Evolutionary conservation across 2,329 filamentous ascomycete species (phyloP).

Genomic region (Neospermospora avenae): DNA sequence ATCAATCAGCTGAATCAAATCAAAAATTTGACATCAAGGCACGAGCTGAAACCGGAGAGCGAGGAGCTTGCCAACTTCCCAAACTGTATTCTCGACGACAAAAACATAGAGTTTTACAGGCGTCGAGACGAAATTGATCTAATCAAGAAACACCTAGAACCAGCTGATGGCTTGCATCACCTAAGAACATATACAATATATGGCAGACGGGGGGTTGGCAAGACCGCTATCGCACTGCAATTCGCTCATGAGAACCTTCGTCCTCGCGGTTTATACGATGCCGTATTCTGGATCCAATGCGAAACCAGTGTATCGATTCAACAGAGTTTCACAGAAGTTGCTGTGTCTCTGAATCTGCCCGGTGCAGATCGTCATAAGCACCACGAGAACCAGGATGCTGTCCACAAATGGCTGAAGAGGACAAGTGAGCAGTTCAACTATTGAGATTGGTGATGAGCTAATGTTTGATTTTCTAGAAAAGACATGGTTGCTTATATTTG

Average conservation of each 20-base stretch:
- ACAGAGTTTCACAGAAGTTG: slow-evolving; percentile 32
- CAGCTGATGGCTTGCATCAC: neutral
- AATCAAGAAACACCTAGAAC: slow-evolving; percentile 17
- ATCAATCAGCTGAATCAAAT: slow-evolving; percentile 14
- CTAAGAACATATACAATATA: slow-evolving; percentile 29
- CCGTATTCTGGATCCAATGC: slow-evolving; percentile 31
- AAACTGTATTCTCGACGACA: neutral
- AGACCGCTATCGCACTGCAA: slow-evolving; percentile 25
- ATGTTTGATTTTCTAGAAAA: neutral
- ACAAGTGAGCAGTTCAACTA: slow-evolving; percentile 7
- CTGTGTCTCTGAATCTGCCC: slow-evolving; percentile 26
- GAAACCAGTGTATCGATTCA: slow-evolving; percentile 27
- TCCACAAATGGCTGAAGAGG: slow-evolving; percentile 21
- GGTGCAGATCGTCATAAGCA: slow-evolving; percentile 16
- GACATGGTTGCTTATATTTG: slow-evolving; percentile 21
- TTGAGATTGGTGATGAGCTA: neutral
- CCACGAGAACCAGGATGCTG: slow-evolving; percentile 20
- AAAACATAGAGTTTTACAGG: slow-evolving; percentile 24
- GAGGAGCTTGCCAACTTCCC: slow-evolving; percentile 11
- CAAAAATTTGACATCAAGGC: too few species aligned
- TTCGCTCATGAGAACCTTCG: slow-evolving; percentile 16
- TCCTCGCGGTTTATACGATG: slow-evolving; percentile 19
- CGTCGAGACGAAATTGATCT: slow-evolving; percentile 24
- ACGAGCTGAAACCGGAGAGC: neutral
- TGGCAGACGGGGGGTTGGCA: slow-evolving; percentile 29